Evolutionary conservation across 192 early-diverging fungal genomes (phyloP).

Genomic region (Mortierella claussenii): DNA sequence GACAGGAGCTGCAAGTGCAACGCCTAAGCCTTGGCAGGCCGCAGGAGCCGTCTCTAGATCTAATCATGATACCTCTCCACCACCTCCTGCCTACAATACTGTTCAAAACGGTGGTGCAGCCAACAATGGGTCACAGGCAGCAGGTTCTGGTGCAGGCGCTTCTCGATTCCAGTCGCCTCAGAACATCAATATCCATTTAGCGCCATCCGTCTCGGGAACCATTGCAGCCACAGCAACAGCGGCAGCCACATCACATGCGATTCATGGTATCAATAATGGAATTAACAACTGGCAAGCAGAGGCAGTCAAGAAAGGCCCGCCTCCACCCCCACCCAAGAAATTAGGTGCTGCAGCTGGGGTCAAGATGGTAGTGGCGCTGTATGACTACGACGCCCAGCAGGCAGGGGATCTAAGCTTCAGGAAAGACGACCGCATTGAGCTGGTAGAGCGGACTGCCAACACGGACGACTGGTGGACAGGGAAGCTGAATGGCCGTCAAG

Average conservation of each 20-base stretch:
- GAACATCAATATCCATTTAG: conserved; percentile 28
- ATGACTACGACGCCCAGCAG: conserved; percentile 81
- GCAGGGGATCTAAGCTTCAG: conserved; percentile 77
- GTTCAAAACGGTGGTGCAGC: neutral
- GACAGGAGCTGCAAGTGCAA: conserved; percentile 6
- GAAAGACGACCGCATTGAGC: conserved; percentile 76
- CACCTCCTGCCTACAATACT: conserved; percentile 42
- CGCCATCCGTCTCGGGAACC: conserved; percentile 27
- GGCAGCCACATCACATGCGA: conserved; percentile 31
- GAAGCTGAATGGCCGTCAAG: conserved; percentile 64
- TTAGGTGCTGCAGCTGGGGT: neutral
- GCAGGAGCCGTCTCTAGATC: neutral
- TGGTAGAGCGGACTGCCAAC: conserved; percentile 67
- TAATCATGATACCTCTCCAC: neutral
- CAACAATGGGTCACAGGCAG: conserved; percentile 1
- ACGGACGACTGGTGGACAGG: conserved; percentile 89
- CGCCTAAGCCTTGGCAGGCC: neutral
- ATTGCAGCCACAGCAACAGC: conserved; percentile 36
- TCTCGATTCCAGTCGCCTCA: conserved; percentile 17
- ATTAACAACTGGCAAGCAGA: conserved; percentile 7
- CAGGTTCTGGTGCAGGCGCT: neutral
- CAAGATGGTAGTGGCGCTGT: conserved; percentile 74
- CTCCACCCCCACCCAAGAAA: conserved; percentile 47
- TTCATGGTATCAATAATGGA: conserved; percentile 13
- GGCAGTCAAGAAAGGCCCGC: conserved; percentile 31